Percentiles rank a stretch among this genome's conserved stretches.
Evolutionary conservation across 805 yeast species (phyloP).

Genomic region (Candida cerambycidarum): DNA sequence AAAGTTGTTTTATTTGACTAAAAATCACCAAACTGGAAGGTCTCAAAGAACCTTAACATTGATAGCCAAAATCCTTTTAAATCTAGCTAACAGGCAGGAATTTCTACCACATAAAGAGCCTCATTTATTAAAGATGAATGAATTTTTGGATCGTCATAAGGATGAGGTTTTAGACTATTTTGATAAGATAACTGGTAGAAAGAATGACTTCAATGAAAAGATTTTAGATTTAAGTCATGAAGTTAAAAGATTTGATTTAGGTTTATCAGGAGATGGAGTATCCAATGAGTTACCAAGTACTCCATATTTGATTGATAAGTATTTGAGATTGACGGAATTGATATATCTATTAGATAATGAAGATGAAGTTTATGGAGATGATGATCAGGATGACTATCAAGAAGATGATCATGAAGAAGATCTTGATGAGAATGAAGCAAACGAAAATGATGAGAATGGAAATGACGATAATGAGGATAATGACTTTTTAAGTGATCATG

Average conservation of each 20-base stretch:
- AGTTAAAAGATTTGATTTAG: constrained; percentile 56
- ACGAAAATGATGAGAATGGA: constrained; percentile 3
- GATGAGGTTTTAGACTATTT: constrained; percentile 65
- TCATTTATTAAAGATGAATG: constrained; percentile 68
- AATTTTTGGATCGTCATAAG: constrained; percentile 58
- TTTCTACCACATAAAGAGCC: constrained; percentile 85
- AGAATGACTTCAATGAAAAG: constrained; percentile 63
- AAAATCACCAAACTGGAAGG: constrained; percentile 66
- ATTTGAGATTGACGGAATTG: constrained; percentile 58
- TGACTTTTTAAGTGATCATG: constrained; percentile 3
- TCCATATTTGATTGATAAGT: constrained; percentile 69
- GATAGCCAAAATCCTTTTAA: constrained; percentile 75
- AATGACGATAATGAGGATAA: constrained; percentile 3
- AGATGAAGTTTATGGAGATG: constrained; percentile 4
- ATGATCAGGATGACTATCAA: constrained; percentile 7
- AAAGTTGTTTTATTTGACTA: constrained; percentile 71
- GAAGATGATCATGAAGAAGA: constrained; percentile 9
- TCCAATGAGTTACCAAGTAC: constrained; percentile 64
- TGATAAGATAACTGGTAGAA: constrained; percentile 68
- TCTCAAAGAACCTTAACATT: constrained; percentile 78
- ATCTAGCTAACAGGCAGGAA: constrained; percentile 70
- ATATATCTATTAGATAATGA: constrained; percentile 43
- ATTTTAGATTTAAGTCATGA: constrained; percentile 55
- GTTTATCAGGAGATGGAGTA: constrained; percentile 49
- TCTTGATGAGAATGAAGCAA: constrained; percentile 5